Evolutionary conservation across 2,329 filamentous ascomycete species (phyloP).

Genomic region (Lizonia empirigonia): DNA sequence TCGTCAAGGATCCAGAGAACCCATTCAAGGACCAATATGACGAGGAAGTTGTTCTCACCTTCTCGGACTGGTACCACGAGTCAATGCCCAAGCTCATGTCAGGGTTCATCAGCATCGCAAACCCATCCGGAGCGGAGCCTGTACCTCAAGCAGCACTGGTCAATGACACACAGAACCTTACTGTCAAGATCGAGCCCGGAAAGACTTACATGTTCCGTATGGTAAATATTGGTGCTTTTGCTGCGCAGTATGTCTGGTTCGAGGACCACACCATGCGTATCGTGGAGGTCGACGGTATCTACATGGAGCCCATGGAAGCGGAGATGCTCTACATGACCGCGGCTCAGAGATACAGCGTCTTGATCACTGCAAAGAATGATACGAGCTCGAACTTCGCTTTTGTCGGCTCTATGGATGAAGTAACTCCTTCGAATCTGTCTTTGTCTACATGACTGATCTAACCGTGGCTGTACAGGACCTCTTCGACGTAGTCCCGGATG

Average conservation of each 20-base stretch:
- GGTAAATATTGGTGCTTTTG: conserved; percentile 73
- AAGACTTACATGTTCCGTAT: conserved; percentile 69
- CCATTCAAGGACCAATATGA: conserved; percentile 60
- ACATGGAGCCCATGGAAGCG: conserved; percentile 64
- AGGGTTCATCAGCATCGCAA: conserved; percentile 55
- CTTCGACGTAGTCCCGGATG: conserved; percentile 70
- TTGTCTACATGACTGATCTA: conserved; percentile 1
- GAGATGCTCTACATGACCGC: conserved; percentile 69
- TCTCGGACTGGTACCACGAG: conserved; percentile 78
- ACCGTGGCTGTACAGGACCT: conserved; percentile 44
- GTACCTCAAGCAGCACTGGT: conserved; percentile 69
- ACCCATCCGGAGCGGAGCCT: conserved; percentile 67
- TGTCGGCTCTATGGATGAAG: conserved; percentile 56
- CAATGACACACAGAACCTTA: conserved; percentile 63
- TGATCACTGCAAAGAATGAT: conserved; percentile 66
- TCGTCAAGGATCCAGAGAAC: conserved; percentile 66
- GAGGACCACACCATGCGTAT: conserved; percentile 70
- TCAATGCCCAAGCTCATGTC: conserved; percentile 53
- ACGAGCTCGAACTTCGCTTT: conserved; percentile 65
- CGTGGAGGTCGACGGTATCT: conserved; percentile 73
- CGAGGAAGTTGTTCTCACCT: conserved; percentile 67
- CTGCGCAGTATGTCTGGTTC: conserved; percentile 71
- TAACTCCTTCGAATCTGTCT: conserved; percentile 11
- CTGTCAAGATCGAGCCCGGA: conserved; percentile 54
- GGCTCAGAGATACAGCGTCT: conserved; percentile 72